Evolutionary conservation across 1,284 basidiomycete genomes (phyloP).

Genomic region (Rugosomyces carneus): DNA sequence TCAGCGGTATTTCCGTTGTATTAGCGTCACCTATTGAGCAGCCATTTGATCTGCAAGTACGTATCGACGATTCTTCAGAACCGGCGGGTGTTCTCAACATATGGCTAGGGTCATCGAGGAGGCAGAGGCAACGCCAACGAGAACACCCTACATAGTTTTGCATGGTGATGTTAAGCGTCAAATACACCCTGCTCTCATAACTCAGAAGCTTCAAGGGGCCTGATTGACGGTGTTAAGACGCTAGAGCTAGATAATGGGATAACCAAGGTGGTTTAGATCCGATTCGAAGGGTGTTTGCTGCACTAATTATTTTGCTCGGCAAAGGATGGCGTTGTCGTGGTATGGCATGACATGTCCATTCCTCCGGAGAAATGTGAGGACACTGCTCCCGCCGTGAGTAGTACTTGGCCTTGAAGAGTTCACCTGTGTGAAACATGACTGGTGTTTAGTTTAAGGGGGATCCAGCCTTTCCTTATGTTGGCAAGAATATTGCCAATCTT

Average conservation of each 20-base stretch:
- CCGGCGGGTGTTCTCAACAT: neutral
- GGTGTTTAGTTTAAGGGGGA: conserved; percentile 42
- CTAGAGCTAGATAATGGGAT: conserved; percentile 76
- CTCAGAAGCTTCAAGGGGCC: conserved; percentile 38
- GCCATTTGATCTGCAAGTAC: conserved; percentile 43
- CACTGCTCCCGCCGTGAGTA: conserved; percentile 52
- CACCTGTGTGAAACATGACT: neutral
- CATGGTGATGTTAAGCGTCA: conserved; percentile 44
- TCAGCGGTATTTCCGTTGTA: conserved; percentile 1
- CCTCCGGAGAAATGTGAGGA: conserved; percentile 58
- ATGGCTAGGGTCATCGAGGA: conserved; percentile 64
- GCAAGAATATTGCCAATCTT: conserved; percentile 69
- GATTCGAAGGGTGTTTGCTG: neutral
- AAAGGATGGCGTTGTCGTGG: conserved; percentile 71
- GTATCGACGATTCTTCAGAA: conserved; percentile 4
- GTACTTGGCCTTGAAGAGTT: neutral
- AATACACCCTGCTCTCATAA: neutral
- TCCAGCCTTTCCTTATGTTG: conserved; percentile 64
- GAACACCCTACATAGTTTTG: conserved; percentile 65
- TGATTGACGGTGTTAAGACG: conserved; percentile 69
- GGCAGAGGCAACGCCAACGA: conserved; percentile 70
- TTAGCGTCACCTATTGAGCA: conserved; percentile 7
- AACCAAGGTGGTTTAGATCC: conserved; percentile 47
- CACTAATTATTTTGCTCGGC: too few species aligned
- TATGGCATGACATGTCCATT: conserved; percentile 76